These are phyloP conservation scores for Leucogyrophana mollusca DNA, from an alignment of 768 basidiomycete genomes.

Conservation along the genomic window DNA sequence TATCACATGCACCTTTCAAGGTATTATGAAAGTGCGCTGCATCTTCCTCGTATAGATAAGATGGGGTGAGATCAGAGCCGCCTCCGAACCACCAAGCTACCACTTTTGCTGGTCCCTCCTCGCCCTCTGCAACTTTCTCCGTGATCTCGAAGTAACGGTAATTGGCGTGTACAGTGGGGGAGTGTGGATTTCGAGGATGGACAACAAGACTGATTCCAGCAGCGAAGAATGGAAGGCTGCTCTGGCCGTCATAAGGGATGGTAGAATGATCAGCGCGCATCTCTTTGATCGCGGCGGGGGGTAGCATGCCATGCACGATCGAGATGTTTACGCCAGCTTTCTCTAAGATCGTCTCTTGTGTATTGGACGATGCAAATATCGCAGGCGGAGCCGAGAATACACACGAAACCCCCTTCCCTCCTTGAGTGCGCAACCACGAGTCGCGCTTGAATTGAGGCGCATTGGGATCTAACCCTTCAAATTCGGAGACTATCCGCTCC, in stretches of 20 bases:
- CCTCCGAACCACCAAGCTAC: slow-evolving; percentile 99
- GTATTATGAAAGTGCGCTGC: slow-evolving; percentile 83
- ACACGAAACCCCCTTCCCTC: slow-evolving; percentile 77
- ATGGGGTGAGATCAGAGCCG: slow-evolving; percentile 91
- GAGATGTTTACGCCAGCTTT: slow-evolving; percentile 97
- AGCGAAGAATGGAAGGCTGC: slow-evolving; percentile 87
- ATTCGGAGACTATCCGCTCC: slow-evolving; percentile 67
- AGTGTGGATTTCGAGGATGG: slow-evolving; percentile 91
- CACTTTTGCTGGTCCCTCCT: slow-evolving; percentile 44
- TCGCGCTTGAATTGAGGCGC: slow-evolving; percentile 78
- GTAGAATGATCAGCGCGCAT: slow-evolving; percentile 92
- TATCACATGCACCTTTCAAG: slow-evolving; percentile 73
- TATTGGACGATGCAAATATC: slow-evolving; percentile 30
- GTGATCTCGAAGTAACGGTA: slow-evolving; percentile 97
- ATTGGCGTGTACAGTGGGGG: slow-evolving; percentile 93
- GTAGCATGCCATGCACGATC: slow-evolving; percentile 83
- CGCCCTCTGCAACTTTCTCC: slow-evolving; percentile 38
- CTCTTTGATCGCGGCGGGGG: slow-evolving; percentile 86
- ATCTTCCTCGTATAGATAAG: slow-evolving; percentile 88
- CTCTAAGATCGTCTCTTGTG: slow-evolving; percentile 64
- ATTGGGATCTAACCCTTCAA: slow-evolving; percentile 78
- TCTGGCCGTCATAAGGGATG: slow-evolving; percentile 58
- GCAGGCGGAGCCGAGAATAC: slow-evolving; percentile 58
- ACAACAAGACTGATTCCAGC: slow-evolving; percentile 91
- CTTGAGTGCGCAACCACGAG: slow-evolving; percentile 68